A percentile compares a stretch with the other conserved stretches of the same genome.
Evolutionary conservation across 164 flowering plant genomes (phyloP).

Genomic region (Vitis cinerea): DNA sequence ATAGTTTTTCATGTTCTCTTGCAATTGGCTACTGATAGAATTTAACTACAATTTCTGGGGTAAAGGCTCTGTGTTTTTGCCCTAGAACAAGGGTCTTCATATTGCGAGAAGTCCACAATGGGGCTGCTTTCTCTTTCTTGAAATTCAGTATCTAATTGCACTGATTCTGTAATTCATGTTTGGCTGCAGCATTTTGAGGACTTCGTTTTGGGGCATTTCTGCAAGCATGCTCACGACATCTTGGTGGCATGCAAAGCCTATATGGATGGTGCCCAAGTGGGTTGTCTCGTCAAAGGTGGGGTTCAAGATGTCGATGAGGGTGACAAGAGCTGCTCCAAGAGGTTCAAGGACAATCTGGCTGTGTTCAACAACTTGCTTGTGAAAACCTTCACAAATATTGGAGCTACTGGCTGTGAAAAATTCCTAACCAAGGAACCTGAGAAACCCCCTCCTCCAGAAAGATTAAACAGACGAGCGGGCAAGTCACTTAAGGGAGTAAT

Average conservation of each 20-base stretch:
- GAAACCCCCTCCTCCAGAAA: neutral
- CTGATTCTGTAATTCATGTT: conserved; percentile 1
- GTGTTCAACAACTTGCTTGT: conserved; percentile 37
- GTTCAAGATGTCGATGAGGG: conserved; percentile 54
- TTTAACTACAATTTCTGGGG: too few relatives aligned
- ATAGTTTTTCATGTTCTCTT: too few relatives aligned
- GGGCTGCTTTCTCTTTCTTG: too few relatives aligned
- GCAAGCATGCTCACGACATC: conserved; percentile 47
- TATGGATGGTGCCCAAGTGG: conserved; percentile 71
- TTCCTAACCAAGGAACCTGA: conserved; percentile 12
- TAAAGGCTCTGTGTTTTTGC: too few relatives aligned
- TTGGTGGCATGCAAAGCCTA: conserved; percentile 75
- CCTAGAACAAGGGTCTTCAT: too few relatives aligned
- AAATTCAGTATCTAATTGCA: too few relatives aligned
- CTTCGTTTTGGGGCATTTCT: conserved; percentile 69
- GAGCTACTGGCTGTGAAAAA: conserved; percentile 46
- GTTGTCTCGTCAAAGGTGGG: conserved; percentile 50
- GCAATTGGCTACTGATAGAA: too few relatives aligned
- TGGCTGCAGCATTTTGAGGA: conserved; percentile 76
- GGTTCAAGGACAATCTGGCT: conserved; percentile 37
- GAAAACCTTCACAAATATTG: conserved; percentile 39
- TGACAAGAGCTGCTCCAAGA: conserved; percentile 39
- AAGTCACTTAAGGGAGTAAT: neutral
- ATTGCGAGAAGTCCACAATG: too few relatives aligned
- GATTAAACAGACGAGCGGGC: neutral